These are phyloP conservation scores for Zymoseptoria brevis DNA, from an alignment of 2,329 filamentous ascomycete genomes.

Conservation along the genomic window DNA sequence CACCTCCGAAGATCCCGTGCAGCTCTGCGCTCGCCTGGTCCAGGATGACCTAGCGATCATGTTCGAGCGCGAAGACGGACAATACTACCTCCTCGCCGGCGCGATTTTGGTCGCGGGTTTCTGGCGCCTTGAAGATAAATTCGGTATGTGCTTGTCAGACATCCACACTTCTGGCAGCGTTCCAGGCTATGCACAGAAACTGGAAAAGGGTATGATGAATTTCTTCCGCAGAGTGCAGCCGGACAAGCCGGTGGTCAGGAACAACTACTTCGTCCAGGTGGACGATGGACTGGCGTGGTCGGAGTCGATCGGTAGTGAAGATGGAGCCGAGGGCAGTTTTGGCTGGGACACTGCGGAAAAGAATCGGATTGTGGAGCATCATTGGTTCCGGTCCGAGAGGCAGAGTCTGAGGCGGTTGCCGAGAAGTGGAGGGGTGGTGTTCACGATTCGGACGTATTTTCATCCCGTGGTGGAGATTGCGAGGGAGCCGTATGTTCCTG, in stretches of 20 bases:
- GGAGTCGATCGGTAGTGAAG: constrained; percentile 65
- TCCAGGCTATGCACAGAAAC: constrained; percentile 60
- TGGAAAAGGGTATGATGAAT: constrained; percentile 71
- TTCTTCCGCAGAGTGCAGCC: constrained; percentile 68
- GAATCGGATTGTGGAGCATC: constrained; percentile 61
- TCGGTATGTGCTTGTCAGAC: constrained; percentile 67
- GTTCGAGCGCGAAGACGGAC: constrained; percentile 66
- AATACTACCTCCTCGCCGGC: constrained; percentile 74
- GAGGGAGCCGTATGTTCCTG: constrained; percentile 67
- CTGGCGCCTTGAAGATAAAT: constrained; percentile 75
- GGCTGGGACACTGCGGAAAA: constrained; percentile 73
- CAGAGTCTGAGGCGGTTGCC: constrained; percentile 58
- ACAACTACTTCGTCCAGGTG: constrained; percentile 86
- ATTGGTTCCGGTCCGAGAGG: constrained; percentile 69
- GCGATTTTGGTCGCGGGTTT: constrained; percentile 71
- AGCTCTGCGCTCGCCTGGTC: constrained; percentile 60
- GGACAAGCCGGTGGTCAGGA: constrained; percentile 58
- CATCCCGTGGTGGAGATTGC: constrained; percentile 60
- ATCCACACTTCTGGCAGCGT: constrained; percentile 75
- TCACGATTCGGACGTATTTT: constrained; percentile 77
- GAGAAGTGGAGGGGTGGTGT: constrained; percentile 46
- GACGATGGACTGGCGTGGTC: constrained; percentile 73
- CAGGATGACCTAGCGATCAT: constrained; percentile 82
- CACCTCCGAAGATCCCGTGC: constrained; percentile 65
- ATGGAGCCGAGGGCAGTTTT: constrained; percentile 44